Evolutionary conservation across 192 early-diverging fungal species (phyloP), one percentile per base, ranked within the genome.

Genomic region (Glomus cerebriforme): DNA sequence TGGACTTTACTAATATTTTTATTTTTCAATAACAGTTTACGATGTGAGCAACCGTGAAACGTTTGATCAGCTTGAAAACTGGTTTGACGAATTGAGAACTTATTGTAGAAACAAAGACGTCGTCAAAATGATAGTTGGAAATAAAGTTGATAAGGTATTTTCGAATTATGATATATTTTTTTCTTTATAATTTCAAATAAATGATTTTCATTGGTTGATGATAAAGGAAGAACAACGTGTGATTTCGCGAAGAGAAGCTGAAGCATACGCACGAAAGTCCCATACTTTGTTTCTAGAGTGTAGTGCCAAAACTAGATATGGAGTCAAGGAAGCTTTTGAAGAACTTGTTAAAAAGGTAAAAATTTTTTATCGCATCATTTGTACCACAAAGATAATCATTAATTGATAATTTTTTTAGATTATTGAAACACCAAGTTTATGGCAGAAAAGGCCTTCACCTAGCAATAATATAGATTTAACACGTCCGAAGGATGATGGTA

Each of bases 91-190:
- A 84, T 89, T 99, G 35, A 94, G 93, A 75, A 97, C 95, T 37
- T 99, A 98, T 80, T 93, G 95, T 59, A 91, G 95, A 12, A 91
- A 82, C 73, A 87, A 88, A 66, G 93, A 97, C 32, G 93, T 99
- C 45, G 92, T 99, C 37, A 98, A 95, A 86, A 98, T 98, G 90
- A 92, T 99, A 82, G 94, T 99, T 24, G 98, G 97, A 68, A 99
- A 99, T 85, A 99, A 99, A 82, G 91, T 95, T 60, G 98, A 99
- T 87, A 96, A 74, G 47, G 80, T 69, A 24, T 24, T 59, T 35
- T 24, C 39, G 39, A 43, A 43, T 43, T 43, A 43, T 10, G 3
- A 43, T 43, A 43, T 35, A 10, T 22, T 32, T 58, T 73, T 26
- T 27, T 22, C 19, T 29, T 32, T 7, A 49, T 31, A 10, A 22